phyloP scores from a whole-genome alignment of 2,329 filamentous ascomycete genomes.

The Epichloe festucae region DNA sequence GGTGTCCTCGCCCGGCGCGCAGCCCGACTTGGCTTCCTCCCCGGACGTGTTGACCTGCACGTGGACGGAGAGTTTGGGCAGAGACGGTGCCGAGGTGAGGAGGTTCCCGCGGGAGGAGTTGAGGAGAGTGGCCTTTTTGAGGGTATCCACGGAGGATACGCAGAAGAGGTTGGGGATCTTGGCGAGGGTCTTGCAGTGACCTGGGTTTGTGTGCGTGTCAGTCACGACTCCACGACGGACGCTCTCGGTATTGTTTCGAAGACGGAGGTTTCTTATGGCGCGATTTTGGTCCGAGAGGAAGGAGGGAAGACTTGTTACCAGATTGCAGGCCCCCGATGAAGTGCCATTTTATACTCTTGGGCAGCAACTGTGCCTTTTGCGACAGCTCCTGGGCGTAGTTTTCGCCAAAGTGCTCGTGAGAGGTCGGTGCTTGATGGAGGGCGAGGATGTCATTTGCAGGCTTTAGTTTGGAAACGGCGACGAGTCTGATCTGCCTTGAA shows the following conservation, averaged over 20 bases:
- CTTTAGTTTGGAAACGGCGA: constrained; percentile 94
- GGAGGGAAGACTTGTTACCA: constrained; percentile 21
- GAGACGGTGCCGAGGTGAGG: constrained; percentile 23
- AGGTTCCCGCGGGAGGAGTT: constrained; percentile 61
- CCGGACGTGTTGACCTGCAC: constrained; percentile 94
- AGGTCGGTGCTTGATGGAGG: constrained; percentile 49
- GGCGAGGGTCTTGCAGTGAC: constrained; percentile 81
- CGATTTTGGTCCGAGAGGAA: too few species aligned
- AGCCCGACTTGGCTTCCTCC: constrained; percentile 79
- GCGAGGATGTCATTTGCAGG: constrained; percentile 82
- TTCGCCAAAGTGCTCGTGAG: constrained; percentile 78
- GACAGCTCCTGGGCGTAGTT: constrained; percentile 88
- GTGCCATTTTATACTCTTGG: constrained; percentile 73
- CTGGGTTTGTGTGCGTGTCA: constrained; percentile 25
- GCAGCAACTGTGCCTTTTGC: constrained; percentile 73
- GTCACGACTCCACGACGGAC: neutral
- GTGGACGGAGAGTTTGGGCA: constrained; percentile 53
- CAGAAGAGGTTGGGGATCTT: constrained; percentile 81
- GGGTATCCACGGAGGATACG: constrained; percentile 77
- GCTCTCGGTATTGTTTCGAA: too few species aligned
- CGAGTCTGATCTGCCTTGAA: constrained; percentile 55
- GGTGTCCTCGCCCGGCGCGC: constrained; percentile 50
- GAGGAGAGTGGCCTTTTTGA: constrained; percentile 82
- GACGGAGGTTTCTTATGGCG: too few species aligned
- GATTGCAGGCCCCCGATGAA: constrained; percentile 93